Base-by-base conservation (phyloP, 257 asterid genomes). In the Solanum ahanhuiri region DNA sequence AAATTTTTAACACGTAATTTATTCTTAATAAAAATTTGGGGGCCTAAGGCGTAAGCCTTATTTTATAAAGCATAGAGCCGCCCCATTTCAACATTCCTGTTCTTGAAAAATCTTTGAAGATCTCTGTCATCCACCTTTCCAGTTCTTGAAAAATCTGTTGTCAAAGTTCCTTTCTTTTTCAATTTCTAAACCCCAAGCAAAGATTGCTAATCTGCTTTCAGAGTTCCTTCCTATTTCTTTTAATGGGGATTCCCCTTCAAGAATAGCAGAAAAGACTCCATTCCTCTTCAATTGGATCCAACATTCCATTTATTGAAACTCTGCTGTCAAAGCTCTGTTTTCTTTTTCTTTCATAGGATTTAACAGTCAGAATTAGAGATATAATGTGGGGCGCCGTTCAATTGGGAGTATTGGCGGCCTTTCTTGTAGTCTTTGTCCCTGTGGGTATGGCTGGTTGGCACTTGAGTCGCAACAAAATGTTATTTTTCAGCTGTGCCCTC, bases 361-460 rank as follows among this genome's bases (percentile, higher is more conserved):
- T 41, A 76, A 43, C 9, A 43, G 63, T 77, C 14, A 43, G n/a
- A 25, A 77, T 43, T 12, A 77, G 83, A 77, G 83, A 41, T 9
- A 81, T 85, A 35, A 94, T 95, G 99, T 87, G 92, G 30, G 98
- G 98, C 87, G 96, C 95, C 89, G 95, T 95, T 93, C 98, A 94
- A 83, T 90, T 95, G 35, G 98, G 98, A 63, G 85, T 94, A 72
- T 90, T 95, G 90, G 98, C 98, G 83, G 99, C 98, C 89, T 95
- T 95, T 41, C 51, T 97, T 60, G 98, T 97, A 45, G 88, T 97
- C 9, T 97, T 95, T 67, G 98, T 97, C 54, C 99, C 99, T 33
- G 90, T 97, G 94, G 98, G 96, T 58, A 94, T 97, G 99, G 99
- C 99, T 70, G 99, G 99, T 57, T 95, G 98, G 98, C 98, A 94